Base-by-base conservation (phyloP, 2,329 filamentous ascomycete species). In the Aspergillus hiratsukae region DNA sequence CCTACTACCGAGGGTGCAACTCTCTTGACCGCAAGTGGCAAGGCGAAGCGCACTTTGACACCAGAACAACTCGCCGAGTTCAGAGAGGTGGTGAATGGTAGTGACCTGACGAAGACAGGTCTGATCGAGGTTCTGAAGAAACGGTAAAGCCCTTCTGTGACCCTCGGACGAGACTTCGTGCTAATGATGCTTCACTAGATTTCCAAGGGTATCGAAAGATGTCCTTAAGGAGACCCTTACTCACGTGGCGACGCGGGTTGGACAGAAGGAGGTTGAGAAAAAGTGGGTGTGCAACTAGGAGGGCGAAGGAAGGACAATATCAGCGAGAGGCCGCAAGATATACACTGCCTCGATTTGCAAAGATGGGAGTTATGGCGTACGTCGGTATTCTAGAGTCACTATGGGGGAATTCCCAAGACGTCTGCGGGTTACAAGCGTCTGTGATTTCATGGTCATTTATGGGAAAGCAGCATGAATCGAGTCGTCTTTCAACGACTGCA, bases 121-220 rank as follows among this genome's bases (percentile, higher is more conserved):
- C 75, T 94, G 63, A 80, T 90, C 8, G 90, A 93, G 71, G 80
- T 88, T 4, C 72, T 95, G 58, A 90, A 91, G 72, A 87, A 88
- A 68, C 81, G 84, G 77, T 83, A 72, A 77, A 23, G 43, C 11
- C 11, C 21, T 27, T 46, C 43, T 21, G 7, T 31, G 28, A 1
- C 29, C 28, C 29, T 10, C 41, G 17, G 9, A 14, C 23, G 43
- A 23, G 10, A 17, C 23, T 9, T 17, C 21, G 21, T 23, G 49
- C 25, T 31, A 49, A 49, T 48, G 23, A 48, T 35, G 23, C 56
- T 67, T 46, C 66, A 46, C 11, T 62, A 84, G 82, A 63, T 91
- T 93, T 62, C 84, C 87, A 1, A 86, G 86, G 59, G 81, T 87
- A 48, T 83, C 87, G 1, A 90, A 87, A 65, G 83, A 85, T 21